A percentile compares a stretch with the other conserved stretches of the same genome.
These are phyloP conservation scores for Suillus hirtellus DNA, from an alignment of 768 basidiomycete genomes.

Conservation along the genomic window DNA sequence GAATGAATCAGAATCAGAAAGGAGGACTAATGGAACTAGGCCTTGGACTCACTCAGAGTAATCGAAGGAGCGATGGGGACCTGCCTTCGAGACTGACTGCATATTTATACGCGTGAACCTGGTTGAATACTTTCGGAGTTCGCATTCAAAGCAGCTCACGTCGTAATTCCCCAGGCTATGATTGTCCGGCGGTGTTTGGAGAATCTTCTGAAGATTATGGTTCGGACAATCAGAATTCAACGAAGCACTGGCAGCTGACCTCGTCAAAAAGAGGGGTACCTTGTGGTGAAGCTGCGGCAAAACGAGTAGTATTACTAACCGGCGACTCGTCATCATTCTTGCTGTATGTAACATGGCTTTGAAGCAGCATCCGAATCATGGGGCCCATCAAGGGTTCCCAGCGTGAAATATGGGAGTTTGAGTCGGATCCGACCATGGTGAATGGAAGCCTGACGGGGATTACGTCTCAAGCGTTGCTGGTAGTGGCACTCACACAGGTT, in stretches of 20 bases:
- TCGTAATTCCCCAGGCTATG: background rate
- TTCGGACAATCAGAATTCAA: background rate
- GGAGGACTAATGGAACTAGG: background rate
- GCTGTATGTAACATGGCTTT: background rate
- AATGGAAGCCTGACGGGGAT: background rate
- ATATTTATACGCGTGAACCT: background rate
- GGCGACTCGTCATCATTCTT: background rate
- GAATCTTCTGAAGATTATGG: background rate
- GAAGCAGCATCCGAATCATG: too few species aligned
- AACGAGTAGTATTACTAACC: background rate
- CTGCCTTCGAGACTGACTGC: background rate
- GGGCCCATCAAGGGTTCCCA: background rate
- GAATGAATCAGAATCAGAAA: background rate
- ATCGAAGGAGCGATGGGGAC: background rate
- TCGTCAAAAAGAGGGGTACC: background rate
- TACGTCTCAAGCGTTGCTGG: background rate
- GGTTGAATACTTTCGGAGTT: background rate
- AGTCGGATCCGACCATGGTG: background rate
- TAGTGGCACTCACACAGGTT: background rate
- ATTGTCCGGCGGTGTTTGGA: background rate
- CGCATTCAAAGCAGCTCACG: background rate
- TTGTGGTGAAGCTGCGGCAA: background rate
- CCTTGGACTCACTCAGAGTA: background rate
- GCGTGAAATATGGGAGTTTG: background rate
- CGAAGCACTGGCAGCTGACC: background rate